Conservation (phyloP, 169 alveolate species). For the Eimeria sp. region DNA sequence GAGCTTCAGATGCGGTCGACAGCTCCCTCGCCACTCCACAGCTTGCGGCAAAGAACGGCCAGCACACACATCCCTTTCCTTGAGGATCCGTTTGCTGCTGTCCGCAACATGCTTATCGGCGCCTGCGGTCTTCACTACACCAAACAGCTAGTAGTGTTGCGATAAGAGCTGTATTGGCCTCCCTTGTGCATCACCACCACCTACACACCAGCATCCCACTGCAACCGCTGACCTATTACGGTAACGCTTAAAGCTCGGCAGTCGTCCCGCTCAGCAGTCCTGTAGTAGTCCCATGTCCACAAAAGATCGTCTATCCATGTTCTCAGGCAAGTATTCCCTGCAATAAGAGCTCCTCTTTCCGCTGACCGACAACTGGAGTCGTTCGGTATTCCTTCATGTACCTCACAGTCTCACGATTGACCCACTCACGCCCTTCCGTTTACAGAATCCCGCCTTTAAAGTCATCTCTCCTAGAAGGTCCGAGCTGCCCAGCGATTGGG, state of each 20-base stretch:
- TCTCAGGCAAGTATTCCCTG: not conserved
- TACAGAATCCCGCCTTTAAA: not conserved
- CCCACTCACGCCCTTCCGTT: not conserved
- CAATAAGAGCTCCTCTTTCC: not conserved
- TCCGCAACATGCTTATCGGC: not conserved
- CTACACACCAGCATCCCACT: not conserved
- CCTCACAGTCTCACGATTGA: not conserved
- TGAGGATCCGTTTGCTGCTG: not conserved
- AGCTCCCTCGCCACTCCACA: not conserved
- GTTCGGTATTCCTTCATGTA: not conserved
- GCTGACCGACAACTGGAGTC: not conserved
- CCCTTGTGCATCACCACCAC: not conserved
- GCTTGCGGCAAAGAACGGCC: not conserved
- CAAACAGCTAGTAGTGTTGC: not conserved
- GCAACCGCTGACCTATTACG: not conserved
- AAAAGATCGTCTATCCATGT: no score
- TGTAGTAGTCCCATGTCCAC: not conserved
- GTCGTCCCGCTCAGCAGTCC: not conserved
- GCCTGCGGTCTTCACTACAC: not conserved
- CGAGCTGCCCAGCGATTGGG: not conserved
- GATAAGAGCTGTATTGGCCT: not conserved
- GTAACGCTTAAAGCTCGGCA: not conserved
- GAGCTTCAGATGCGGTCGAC: not conserved
- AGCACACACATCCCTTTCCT: not conserved
- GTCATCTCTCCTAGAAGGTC: not conserved